Evolutionary conservation across 345 rosid genomes (phyloP).

Genomic region (Mangifera indica): DNA sequence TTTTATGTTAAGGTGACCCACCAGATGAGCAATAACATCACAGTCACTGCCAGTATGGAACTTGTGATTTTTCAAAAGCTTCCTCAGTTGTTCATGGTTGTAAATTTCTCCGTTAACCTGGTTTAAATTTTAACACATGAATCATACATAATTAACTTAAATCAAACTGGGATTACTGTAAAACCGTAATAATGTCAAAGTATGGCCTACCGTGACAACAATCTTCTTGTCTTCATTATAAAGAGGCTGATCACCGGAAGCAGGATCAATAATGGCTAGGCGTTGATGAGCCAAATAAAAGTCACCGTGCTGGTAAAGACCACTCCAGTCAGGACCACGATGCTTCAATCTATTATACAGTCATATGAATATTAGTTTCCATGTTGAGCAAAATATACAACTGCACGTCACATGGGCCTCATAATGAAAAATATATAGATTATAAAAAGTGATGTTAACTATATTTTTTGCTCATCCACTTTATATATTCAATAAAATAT

Average conservation of each 20-base stretch:
- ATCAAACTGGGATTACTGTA: no score
- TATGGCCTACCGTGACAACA: conserved; percentile 64
- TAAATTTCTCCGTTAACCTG: conserved; percentile 97
- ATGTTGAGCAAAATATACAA: no score
- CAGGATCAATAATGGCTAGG: conserved; percentile 85
- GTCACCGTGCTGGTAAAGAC: conserved; percentile 70
- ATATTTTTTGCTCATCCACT: not conserved
- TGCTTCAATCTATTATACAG: conserved; percentile 68
- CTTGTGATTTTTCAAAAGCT: conserved; percentile 60
- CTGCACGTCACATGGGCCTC: no score
- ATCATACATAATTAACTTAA: not conserved
- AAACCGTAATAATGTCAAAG: not conserved
- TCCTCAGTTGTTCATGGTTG: conserved; percentile 82
- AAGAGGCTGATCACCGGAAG: conserved; percentile 97
- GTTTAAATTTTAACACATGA: conserved; percentile 9
- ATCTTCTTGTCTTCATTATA: conserved; percentile 74
- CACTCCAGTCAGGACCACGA: conserved; percentile 99
- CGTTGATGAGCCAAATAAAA: conserved; percentile 84
- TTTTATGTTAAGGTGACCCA: conserved; percentile 18
- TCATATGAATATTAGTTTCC: not conserved
- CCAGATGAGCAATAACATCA: conserved; percentile 94
- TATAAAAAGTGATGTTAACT: not conserved
- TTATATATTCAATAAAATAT: not conserved
- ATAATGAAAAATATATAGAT: not conserved
- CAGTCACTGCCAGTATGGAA: conserved; percentile 91